Base-by-base conservation (phyloP, 2,329 filamentous ascomycete genomes). In the Sarocladium oryzae region DNA sequence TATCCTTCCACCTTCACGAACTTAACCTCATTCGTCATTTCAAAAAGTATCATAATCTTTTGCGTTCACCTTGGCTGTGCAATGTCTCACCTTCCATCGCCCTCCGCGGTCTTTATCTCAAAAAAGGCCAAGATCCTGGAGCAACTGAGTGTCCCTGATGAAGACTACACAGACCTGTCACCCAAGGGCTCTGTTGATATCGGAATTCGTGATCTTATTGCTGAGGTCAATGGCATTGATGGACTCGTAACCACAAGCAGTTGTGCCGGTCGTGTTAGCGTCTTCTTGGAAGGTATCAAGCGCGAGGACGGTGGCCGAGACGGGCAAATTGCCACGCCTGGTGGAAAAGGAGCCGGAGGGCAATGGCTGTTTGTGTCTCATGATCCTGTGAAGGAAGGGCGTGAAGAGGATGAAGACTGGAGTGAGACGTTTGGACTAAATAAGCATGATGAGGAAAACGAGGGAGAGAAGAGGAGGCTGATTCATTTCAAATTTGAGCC, bases 401-500 rank as follows among this genome's bases (percentile, higher is more conserved):
- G 58, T 18, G 58, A 58, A 21, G 61, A 59, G 38, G 58, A 49
- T 9, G 52, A 56, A 58, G 66, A 60, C 52, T 72, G 60, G 66
- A 58, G 52, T 45, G 66, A 56, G 32, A 50, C 57, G 3, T 56
- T 70, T 23, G 59, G 57, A 5, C 54, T 70, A 23, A 49, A 52
- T 10, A 56, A 56, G 24, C 30, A 52, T 13, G 45, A 63, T 35
- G 49, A 36, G 18, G 57, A 56, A 24, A 56, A 56, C 41, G 54
- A 51, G 26, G 49, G 52, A 9, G 53, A 53, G 3, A 30, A 64
- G 52, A 66, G 69, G 60, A 73, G 78, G 61, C 68, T 79, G 66
- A 76, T 96, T 49, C 89, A 92, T 67, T 88, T 96, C 70, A 93
- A 95, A 67, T 96, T 95, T 63, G 91, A 96, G 66, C 89, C 91